These are phyloP conservation scores for Aspergillus bertholletiae DNA, from an alignment of 495 filamentous ascomycete species.

Conservation along the genomic window DNA sequence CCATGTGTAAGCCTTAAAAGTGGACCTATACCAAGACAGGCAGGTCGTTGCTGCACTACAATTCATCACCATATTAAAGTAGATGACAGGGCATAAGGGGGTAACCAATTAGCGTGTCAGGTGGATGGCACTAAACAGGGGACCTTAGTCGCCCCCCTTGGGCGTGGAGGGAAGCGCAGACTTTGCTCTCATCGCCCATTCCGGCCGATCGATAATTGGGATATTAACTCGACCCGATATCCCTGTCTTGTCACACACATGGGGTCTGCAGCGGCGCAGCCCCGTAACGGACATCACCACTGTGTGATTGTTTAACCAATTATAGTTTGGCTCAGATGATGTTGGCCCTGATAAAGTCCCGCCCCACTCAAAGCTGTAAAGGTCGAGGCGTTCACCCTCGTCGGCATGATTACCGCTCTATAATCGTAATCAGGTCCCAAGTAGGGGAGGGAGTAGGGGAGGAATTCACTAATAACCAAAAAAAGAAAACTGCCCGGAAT, in stretches of 20 bases:
- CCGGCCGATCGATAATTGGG: neutral
- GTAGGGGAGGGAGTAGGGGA: neutral
- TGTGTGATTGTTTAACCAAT: neutral
- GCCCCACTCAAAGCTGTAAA: neutral
- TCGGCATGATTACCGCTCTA: neutral
- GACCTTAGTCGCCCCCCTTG: neutral
- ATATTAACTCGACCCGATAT: neutral
- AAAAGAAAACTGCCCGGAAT: neutral
- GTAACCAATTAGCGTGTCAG: neutral
- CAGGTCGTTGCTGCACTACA: neutral
- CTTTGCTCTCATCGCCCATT: neutral
- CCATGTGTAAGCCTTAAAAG: neutral
- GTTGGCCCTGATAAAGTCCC: neutral
- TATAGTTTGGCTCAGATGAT: neutral
- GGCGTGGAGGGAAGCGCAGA: neutral
- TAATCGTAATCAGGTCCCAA: neutral
- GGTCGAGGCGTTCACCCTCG: neutral
- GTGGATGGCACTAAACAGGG: neutral
- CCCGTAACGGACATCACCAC: neutral
- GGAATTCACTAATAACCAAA: neutral
- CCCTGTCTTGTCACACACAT: slow-evolving; percentile 1
- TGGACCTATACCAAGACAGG: slow-evolving; percentile 4
- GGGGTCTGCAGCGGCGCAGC: neutral
- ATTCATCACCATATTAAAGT: neutral
- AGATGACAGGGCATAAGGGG: neutral